Evolutionary conservation across 2,329 filamentous ascomycete species (phyloP).

Genomic region (Nemania sp.): DNA sequence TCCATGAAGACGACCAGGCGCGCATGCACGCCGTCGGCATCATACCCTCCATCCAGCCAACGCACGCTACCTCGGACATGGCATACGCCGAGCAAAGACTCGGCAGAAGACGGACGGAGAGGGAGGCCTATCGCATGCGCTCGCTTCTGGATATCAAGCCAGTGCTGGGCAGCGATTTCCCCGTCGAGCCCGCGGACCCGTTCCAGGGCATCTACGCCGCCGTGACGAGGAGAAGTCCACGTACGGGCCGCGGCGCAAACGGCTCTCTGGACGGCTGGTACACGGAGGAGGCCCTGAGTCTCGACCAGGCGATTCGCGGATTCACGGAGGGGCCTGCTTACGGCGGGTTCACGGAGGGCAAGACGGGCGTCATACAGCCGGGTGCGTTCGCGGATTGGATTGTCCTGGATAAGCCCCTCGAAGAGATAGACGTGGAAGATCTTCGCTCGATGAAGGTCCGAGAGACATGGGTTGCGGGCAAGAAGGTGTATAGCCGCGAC

Average conservation of each 20-base stretch:
- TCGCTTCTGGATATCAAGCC: constrained; percentile 59
- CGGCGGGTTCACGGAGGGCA: constrained; percentile 62
- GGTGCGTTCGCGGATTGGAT: constrained; percentile 72
- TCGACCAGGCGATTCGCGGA: constrained; percentile 64
- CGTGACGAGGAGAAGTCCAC: constrained; percentile 63
- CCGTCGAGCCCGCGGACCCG: constrained; percentile 70
- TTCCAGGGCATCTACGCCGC: constrained; percentile 73
- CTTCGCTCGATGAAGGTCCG: constrained; percentile 59
- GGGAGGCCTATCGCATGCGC: constrained; percentile 69
- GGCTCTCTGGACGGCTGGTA: constrained; percentile 61
- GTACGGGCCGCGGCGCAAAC: constrained; percentile 55
- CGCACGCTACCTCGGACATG: constrained; percentile 74
- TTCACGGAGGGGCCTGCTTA: constrained; percentile 65
- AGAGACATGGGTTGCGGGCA: constrained; percentile 72
- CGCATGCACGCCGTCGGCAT: constrained; percentile 64
- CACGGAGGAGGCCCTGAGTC: constrained; percentile 59
- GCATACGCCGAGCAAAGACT: constrained; percentile 66
- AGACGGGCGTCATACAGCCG: constrained; percentile 61
- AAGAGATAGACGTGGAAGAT: constrained; percentile 54
- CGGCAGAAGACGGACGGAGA: constrained; percentile 56
- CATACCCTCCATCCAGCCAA: constrained; percentile 72
- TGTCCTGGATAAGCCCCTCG: constrained; percentile 64
- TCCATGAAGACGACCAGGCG: constrained; percentile 66
- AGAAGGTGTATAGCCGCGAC: constrained; percentile 48
- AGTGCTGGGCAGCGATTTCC: constrained; percentile 71